Evolutionary conservation across 1,139 yeast species (phyloP), one percentile per base, ranked within the genome.

Genomic region (Nakaseomyces sp.): DNA sequence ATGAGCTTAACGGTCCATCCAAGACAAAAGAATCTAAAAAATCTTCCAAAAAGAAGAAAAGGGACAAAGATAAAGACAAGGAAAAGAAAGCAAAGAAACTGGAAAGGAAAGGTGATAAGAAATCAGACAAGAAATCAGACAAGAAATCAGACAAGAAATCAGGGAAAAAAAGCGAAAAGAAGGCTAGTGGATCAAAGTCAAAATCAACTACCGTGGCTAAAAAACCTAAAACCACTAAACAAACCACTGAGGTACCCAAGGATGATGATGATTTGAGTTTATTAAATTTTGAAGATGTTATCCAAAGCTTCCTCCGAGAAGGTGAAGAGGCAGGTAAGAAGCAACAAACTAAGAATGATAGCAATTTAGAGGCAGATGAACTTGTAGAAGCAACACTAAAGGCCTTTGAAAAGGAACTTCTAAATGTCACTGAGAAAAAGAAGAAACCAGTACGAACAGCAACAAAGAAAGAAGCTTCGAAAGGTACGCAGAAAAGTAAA

Each of bases 351-450:
- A 37, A 40, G 16, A 45, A 45, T 36, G 47, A 41, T 17, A 53
- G 49, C 18, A 60, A 57, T 41, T 51, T 50, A 3, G 65, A 60
- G 41, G 57, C 64, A 18, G 60, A 58, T 31, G 64, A 63, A 1
- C 42, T 60, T 18, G 63, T 61, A 1, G 62, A 60, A 37, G 64
- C 61, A 7, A 58, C 65, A 0, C 45, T 60, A 18, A 58, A 57
- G 39, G 63, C 63, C 4, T 60, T 60, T 44, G 65, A 61, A 46
- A 53, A 50, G 18, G 60, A 57, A 38, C 47, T 59, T 17, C 40
- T 59, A 29, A 57, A 54, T 4, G 35, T 19, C 17, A 39, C 33
- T 17, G 26, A 39, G 19, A 16, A 28, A 10, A 18, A 29, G 29
- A 29, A 28, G 28, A 22, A 39, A 15, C 28, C 38, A 33, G 28